phyloP scores from a whole-genome alignment of 768 basidiomycete genomes.

The Suillus tomentosus region DNA sequence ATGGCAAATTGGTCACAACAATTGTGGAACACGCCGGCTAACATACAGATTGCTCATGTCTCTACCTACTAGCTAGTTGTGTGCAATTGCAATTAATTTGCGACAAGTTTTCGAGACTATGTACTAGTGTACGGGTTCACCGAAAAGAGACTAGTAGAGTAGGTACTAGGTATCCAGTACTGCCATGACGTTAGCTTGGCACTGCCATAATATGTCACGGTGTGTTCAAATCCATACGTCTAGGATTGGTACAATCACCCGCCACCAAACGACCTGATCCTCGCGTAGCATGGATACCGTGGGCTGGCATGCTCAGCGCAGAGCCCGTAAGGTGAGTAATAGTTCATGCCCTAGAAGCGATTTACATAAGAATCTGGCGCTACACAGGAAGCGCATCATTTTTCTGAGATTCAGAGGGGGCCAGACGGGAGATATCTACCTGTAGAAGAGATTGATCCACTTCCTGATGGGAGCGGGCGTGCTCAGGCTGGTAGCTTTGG shows the following conservation, averaged over 20 bases:
- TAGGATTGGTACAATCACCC: not conserved
- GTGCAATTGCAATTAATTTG: not conserved
- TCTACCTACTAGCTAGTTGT: not conserved
- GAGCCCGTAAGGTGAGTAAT: constrained; percentile 54
- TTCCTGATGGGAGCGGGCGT: constrained; percentile 53
- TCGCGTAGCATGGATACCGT: constrained; percentile 61
- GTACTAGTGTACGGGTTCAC: not conserved
- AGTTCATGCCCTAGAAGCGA: not conserved
- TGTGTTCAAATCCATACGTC: not conserved
- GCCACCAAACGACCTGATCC: not conserved
- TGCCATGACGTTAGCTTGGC: not conserved
- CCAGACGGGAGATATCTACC: constrained; percentile 53
- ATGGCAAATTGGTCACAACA: constrained; percentile 84
- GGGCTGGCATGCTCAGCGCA: constrained; percentile 74
- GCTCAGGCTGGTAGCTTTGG: constrained; percentile 53
- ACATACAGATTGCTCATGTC: not conserved
- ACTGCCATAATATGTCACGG: constrained; percentile 2
- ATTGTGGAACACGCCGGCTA: constrained; percentile 86
- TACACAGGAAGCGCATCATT: constrained; percentile 34
- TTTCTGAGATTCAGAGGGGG: constrained; percentile 38
- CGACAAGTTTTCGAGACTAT: not conserved
- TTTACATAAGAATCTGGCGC: not conserved
- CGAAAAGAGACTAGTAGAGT: not conserved
- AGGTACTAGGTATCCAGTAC: not conserved
- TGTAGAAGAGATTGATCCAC: constrained; percentile 59